Percentiles rank a stretch among this genome's conserved stretches.
phyloP scores from a whole-genome alignment of 2,329 filamentous ascomycete species.

The Fusarium anguioides region DNA sequence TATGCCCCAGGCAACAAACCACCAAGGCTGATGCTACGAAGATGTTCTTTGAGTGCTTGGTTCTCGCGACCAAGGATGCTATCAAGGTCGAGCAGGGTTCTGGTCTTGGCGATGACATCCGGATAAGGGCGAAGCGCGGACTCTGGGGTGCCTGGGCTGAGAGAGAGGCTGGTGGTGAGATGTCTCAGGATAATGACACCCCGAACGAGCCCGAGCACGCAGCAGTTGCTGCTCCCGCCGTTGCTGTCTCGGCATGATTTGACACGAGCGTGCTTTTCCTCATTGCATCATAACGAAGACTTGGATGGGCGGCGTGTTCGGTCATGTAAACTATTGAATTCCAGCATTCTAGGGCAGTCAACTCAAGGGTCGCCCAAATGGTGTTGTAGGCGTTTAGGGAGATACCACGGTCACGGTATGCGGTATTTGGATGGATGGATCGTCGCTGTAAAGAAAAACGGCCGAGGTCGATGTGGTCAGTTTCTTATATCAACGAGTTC shows the following conservation, averaged over 20 bases:
- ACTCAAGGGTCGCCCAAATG: conserved; percentile 47
- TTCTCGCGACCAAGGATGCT: conserved; percentile 96
- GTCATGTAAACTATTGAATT: conserved; percentile 51
- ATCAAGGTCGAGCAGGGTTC: conserved; percentile 93
- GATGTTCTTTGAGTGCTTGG: conserved; percentile 99
- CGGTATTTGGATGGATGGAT: conserved; percentile 40
- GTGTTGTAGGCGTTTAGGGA: conserved; percentile 55
- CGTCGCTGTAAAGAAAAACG: conserved; percentile 42
- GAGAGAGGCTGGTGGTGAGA: conserved; percentile 72
- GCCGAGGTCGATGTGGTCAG: conserved; percentile 22
- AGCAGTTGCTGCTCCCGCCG: conserved; percentile 47
- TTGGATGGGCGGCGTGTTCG: conserved; percentile 42
- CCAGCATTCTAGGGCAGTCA: conserved; percentile 49
- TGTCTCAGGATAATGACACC: conserved; percentile 60
- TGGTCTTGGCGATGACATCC: conserved; percentile 81
- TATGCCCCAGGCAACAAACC: conserved; percentile 84
- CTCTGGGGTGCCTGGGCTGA: conserved; percentile 98
- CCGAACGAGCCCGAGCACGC: conserved; percentile 51
- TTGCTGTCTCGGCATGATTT: conserved; percentile 54
- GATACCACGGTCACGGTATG: conserved; percentile 54
- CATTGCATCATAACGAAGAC: conserved; percentile 41
- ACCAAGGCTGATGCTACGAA: conserved; percentile 93
- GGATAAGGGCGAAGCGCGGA: conserved; percentile 90
- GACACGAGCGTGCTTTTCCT: conserved; percentile 21
- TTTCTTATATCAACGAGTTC: conserved; percentile 30